A percentile compares a stretch with the other conserved stretches of the same genome.
Evolutionary conservation across 2,329 filamentous ascomycete genomes (phyloP).

Genomic region (Tolypocladium nubicola): DNA sequence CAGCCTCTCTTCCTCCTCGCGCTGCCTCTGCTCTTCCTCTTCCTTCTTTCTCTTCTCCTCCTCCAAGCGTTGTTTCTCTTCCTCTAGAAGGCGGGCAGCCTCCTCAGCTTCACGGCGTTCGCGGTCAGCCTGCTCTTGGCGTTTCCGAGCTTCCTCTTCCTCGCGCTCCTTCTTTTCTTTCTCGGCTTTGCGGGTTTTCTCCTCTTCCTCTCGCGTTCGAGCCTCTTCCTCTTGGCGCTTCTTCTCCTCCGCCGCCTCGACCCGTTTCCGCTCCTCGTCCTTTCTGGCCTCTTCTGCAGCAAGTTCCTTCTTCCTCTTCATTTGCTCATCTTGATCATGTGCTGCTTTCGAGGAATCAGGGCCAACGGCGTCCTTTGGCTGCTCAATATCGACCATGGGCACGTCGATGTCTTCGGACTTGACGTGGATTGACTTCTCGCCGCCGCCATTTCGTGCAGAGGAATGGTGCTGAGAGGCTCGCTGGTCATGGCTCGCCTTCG

Average conservation of each 20-base stretch:
- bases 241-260: constrained; percentile 25
- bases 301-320: constrained; percentile 19
- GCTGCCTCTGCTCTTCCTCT: constrained; percentile 23
- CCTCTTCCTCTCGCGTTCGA: constrained; percentile 19
- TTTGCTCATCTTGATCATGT: constrained; percentile 21
- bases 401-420: constrained; percentile 47
- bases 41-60: constrained; percentile 23
- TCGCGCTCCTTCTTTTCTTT: constrained; percentile 20
- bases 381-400: constrained; percentile 41
- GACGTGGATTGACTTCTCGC: constrained; percentile 42
- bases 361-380: constrained; percentile 15
- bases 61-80: constrained; percentile 21
- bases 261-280: constrained; percentile 19
- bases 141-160: constrained; percentile 25
- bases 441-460: constrained; percentile 25
- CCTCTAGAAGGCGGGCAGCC: constrained; percentile 13
- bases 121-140: constrained; percentile 23
- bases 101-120: constrained; percentile 23
- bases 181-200: constrained; percentile 20
- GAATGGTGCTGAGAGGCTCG: constrained; percentile 29
- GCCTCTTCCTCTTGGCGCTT: constrained; percentile 20
- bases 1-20: constrained; percentile 27
- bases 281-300: constrained; percentile 20
- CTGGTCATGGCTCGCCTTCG: constrained; percentile 24
- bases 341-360: constrained; percentile 23